These are phyloP conservation scores for Hypoxylon sp. DNA, from an alignment of 2,329 filamentous ascomycete genomes.

Conservation along the genomic window DNA sequence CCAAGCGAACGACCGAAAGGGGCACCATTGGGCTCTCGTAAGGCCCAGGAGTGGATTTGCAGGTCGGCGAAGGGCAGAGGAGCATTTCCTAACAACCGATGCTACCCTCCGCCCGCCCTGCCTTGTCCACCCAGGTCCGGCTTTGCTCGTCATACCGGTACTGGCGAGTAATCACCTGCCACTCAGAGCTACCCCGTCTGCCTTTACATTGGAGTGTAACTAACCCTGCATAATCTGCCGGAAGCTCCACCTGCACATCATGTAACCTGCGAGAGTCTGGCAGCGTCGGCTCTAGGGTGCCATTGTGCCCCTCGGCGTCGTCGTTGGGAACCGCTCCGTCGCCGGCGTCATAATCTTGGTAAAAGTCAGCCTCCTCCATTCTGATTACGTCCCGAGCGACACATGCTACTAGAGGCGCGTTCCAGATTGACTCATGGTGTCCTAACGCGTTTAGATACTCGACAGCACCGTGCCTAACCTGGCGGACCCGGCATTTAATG, in stretches of 20 bases:
- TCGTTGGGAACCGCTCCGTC: not conserved
- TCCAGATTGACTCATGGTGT: constrained; percentile 53
- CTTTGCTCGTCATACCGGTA: constrained; percentile 19
- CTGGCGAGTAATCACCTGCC: constrained; percentile 22
- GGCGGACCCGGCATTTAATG: constrained; percentile 55
- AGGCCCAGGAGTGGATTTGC: not conserved
- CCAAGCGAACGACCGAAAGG: not conserved
- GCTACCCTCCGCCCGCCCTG: not conserved
- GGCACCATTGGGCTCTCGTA: not conserved
- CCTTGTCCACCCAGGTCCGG: constrained; percentile 7
- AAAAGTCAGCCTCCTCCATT: constrained; percentile 48
- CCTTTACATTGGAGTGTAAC: constrained; percentile 16
- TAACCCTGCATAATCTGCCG: constrained; percentile 22
- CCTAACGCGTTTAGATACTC: constrained; percentile 1
- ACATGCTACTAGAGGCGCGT: constrained; percentile 43
- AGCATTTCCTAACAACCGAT: not conserved
- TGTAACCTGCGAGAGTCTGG: constrained; percentile 23
- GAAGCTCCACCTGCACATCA: constrained; percentile 25
- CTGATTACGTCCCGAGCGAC: constrained; percentile 50
- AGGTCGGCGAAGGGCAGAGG: not conserved
- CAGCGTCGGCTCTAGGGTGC: not conserved
- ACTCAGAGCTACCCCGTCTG: constrained; percentile 2
- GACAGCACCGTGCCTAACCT: constrained; percentile 48
- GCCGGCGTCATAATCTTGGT: constrained; percentile 1
- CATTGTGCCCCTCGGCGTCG: not conserved